phyloP scores from a whole-genome alignment of 2,329 filamentous ascomycete species.

The Cladosporium sp. region DNA sequence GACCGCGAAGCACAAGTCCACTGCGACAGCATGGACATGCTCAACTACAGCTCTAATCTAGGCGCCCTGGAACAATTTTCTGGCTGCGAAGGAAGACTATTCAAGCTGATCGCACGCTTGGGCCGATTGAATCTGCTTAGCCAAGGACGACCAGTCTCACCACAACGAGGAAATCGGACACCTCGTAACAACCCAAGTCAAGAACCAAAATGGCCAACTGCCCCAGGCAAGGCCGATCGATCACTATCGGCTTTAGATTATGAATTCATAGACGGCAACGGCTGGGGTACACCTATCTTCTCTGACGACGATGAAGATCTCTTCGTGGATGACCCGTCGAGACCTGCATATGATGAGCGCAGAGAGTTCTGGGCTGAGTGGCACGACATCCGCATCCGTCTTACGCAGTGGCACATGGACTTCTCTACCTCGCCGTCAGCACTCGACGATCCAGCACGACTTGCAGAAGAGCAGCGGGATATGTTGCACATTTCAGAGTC shows the following conservation, averaged over 20 bases:
- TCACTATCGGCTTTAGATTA: slow-evolving; percentile 38
- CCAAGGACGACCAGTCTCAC: slow-evolving; percentile 51
- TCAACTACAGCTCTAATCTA: slow-evolving; percentile 61
- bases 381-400: slow-evolving; percentile 70
- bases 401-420: slow-evolving; percentile 79
- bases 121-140: slow-evolving; percentile 81
- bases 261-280: slow-evolving; percentile 57
- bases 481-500: slow-evolving; percentile 80
- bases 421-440: slow-evolving; percentile 29
- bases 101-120: slow-evolving; percentile 79
- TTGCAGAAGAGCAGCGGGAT: slow-evolving; percentile 55
- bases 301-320: slow-evolving; percentile 37
- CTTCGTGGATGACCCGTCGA: slow-evolving; percentile 5
- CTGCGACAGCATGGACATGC: slow-evolving; percentile 59
- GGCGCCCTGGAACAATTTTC: slow-evolving; percentile 79
- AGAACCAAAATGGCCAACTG: slow-evolving; percentile 23
- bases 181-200: not conserved
- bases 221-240: slow-evolving; percentile 52
- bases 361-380: slow-evolving; percentile 77
- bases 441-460: slow-evolving; percentile 23
- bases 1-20: slow-evolving; percentile 80
- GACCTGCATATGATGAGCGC: slow-evolving; percentile 43
- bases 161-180: slow-evolving; percentile 17
- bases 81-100: slow-evolving; percentile 80
- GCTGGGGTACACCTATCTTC: slow-evolving; percentile 12